Evolutionary conservation across 306 rosid genomes (phyloP).

Genomic region (Hippophae rhamnoides): DNA sequence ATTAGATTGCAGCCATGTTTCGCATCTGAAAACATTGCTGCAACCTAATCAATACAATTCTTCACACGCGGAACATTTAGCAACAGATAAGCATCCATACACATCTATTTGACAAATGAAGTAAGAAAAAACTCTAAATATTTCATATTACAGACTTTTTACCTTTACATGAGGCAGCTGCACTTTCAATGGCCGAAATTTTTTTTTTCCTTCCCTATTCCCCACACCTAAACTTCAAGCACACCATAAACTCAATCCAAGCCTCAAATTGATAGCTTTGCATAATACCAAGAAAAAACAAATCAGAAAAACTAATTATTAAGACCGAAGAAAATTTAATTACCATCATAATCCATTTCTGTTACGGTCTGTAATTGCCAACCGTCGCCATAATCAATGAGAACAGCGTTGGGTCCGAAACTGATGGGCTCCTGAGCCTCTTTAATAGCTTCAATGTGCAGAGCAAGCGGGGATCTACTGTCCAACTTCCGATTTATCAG

Average conservation of each 20-base stretch:
- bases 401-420: conserved; percentile 54
- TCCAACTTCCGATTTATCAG: conserved; percentile 46
- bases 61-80: no score
- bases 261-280: background rate
- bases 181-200: conserved; percentile 7
- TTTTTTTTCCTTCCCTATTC: background rate
- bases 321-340: background rate
- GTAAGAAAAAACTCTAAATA: no score
- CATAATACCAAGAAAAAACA: background rate
- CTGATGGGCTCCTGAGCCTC: conserved; percentile 61
- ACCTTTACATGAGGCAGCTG: conserved; percentile 9
- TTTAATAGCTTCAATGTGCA: conserved; percentile 57
- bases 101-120: no score
- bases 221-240: conserved; percentile 5
- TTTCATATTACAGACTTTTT: no score
- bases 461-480: conserved; percentile 17
- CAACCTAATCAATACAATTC: no score
- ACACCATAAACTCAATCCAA: conserved; percentile 1
- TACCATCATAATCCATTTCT: conserved; percentile 23
- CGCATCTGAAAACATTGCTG: no score
- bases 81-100: no score
- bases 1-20: no score
- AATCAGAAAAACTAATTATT: background rate
- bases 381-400: conserved; percentile 37
- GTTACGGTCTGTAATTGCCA: conserved; percentile 60